Evolutionary conservation across 139 green algal species (phyloP).

Genomic region (Diplosphaera chodatii): DNA sequence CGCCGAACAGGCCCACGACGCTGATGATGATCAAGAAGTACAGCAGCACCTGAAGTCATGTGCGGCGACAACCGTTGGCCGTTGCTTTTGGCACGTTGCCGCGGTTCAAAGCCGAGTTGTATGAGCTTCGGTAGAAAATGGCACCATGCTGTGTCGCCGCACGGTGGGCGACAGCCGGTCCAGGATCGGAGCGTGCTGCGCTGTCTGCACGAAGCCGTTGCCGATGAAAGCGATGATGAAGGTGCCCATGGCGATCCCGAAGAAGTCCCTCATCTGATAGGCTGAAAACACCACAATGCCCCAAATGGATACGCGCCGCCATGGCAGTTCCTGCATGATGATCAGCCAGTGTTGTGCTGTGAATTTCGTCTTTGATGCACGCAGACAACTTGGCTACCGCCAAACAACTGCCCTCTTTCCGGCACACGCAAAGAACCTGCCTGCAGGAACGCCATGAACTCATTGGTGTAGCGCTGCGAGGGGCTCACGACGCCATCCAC

Average conservation of each 20-base stretch:
- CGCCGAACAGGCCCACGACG: constrained; percentile 66
- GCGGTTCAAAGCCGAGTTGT: no score
- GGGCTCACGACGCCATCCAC: not conserved
- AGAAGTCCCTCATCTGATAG: constrained; percentile 78
- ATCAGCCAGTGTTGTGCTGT: no score
- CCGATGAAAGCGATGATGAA: constrained; percentile 88
- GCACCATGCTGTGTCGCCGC: not conserved
- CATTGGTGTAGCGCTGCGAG: not conserved
- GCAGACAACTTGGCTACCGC: no score
- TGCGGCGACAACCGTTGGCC: no score
- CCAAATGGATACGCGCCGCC: constrained; percentile 59
- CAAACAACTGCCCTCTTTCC: no score
- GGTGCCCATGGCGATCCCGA: constrained; percentile 83
- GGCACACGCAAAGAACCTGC: no score
- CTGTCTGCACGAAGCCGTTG: constrained; percentile 63
- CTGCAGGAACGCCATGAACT: not conserved
- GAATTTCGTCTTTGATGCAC: no score
- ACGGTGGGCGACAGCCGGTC: constrained; percentile 11
- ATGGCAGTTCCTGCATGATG: constrained; percentile 59
- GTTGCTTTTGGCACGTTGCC: no score
- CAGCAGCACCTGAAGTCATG: constrained; percentile 55
- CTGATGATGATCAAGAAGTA: constrained; percentile 78
- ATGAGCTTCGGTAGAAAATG: no score
- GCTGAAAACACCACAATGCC: constrained; percentile 36
- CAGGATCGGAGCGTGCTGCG: constrained; percentile 23